Evolutionary conservation across 352 stramenopile species (phyloP).

Genomic region (Pythium volutum): DNA sequence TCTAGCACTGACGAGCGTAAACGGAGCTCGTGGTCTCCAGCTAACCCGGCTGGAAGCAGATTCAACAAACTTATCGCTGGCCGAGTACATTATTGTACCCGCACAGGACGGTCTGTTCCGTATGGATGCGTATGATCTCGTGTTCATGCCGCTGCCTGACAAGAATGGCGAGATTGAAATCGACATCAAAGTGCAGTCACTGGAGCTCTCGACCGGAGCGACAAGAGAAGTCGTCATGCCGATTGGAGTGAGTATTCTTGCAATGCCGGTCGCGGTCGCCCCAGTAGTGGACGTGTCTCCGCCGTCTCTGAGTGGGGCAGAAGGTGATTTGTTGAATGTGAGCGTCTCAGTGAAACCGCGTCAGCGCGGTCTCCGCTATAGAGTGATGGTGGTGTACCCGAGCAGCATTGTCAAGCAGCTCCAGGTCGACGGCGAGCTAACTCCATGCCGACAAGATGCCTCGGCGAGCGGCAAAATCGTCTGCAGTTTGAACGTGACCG

Average conservation of each 20-base stretch:
- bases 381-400: conserved; percentile 14
- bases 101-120: background rate
- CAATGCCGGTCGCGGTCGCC: conserved; percentile 9
- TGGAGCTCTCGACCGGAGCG: conserved; percentile 9
- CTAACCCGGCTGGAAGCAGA: background rate
- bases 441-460: background rate
- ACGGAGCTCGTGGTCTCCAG: background rate
- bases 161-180: conserved; percentile 7
- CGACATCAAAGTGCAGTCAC: conserved; percentile 3
- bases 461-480: conserved; percentile 1
- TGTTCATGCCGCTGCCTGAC: conserved; percentile 19
- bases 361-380: background rate
- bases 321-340: conserved; percentile 3
- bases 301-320: background rate
- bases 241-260: background rate
- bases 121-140: conserved; percentile 2
- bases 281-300: background rate
- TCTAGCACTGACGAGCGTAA: conserved; percentile 2
- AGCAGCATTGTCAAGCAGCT: conserved; percentile 1
- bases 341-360: background rate
- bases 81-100: background rate
- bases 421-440: background rate
- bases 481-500: background rate
- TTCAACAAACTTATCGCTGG: background rate
- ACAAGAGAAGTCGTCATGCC: background rate